Evolutionary conservation across 352 stramenopile species (phyloP).

Genomic region (Poterioochromonas sp.): DNA sequence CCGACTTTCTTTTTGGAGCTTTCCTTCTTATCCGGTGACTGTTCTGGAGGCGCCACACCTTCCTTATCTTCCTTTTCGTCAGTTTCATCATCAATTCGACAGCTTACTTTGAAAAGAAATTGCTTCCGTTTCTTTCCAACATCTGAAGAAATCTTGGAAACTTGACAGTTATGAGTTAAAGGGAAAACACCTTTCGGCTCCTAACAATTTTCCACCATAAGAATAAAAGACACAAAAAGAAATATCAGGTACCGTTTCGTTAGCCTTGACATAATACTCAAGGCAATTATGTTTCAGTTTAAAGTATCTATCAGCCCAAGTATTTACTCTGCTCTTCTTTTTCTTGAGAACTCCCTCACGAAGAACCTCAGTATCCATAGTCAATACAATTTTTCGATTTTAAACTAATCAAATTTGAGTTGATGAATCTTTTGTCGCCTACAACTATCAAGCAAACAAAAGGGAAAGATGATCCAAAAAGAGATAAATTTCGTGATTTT

Average conservation of each 20-base stretch:
- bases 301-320: conserved; percentile 37
- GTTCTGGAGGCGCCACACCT: background rate
- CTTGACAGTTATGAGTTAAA: background rate
- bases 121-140: conserved; percentile 16
- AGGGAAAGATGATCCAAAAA: too few species aligned
- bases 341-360: too few species aligned
- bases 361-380: too few species aligned
- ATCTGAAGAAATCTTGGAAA: conserved; percentile 21
- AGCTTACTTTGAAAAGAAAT: conserved; percentile 26
- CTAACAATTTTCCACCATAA: too few species aligned
- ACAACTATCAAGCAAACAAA: too few species aligned
- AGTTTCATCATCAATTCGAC: conserved; percentile 13
- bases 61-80: conserved; percentile 1
- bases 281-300: conserved; percentile 33
- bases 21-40: background rate
- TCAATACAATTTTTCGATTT: too few species aligned
- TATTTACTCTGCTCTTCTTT: conserved; percentile 24
- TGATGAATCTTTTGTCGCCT: too few species aligned
- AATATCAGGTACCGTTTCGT: conserved; percentile 27
- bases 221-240: conserved; percentile 32
- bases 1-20: background rate
- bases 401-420: too few species aligned
- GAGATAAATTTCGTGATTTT: too few species aligned
- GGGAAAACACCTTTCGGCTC: conserved; percentile 20
- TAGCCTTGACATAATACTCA: conserved; percentile 33